Conservation (phyloP, 2,329 filamentous ascomycete species). For the Aureobasidium sp. region DNA sequence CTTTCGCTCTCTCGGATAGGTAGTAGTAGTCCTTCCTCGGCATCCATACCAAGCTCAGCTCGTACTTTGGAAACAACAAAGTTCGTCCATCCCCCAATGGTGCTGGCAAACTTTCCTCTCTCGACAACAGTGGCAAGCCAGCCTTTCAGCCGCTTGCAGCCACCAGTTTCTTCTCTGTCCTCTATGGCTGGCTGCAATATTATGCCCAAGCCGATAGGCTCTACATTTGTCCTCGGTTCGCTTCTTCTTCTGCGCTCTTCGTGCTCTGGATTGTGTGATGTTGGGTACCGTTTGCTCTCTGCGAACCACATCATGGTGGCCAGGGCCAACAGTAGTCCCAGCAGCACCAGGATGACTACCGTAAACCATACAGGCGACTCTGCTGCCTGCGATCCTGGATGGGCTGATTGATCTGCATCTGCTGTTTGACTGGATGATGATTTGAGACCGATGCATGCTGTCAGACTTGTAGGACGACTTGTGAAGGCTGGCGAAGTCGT, state of each 20-base stretch:
- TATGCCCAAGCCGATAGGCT: neutral
- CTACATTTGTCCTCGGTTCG: too few species aligned
- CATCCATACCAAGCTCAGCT: neutral
- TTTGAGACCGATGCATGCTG: neutral
- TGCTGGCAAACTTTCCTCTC: neutral
- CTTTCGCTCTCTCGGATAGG: neutral
- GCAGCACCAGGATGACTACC: neutral
- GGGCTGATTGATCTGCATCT: too few species aligned
- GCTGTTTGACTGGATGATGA: neutral
- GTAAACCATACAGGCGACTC: neutral
- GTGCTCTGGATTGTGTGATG: neutral
- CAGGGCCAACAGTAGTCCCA: neutral
- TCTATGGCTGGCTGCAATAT: neutral
- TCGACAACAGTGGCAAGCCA: too few species aligned
- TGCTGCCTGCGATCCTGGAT: neutral
- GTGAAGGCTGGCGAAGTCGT: neutral
- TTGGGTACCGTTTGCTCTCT: neutral
- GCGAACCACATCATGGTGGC: neutral
- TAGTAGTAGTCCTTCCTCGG: neutral
- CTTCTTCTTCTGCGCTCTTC: neutral
- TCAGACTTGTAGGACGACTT: too few species aligned
- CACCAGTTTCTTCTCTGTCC: neutral
- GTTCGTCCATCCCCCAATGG: neutral
- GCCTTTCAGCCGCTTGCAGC: too few species aligned
- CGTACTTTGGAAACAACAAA: neutral